Conservation (phyloP, 1,139 yeast genomes). For the Hemisphaericaspora xylofermentans region DNA sequence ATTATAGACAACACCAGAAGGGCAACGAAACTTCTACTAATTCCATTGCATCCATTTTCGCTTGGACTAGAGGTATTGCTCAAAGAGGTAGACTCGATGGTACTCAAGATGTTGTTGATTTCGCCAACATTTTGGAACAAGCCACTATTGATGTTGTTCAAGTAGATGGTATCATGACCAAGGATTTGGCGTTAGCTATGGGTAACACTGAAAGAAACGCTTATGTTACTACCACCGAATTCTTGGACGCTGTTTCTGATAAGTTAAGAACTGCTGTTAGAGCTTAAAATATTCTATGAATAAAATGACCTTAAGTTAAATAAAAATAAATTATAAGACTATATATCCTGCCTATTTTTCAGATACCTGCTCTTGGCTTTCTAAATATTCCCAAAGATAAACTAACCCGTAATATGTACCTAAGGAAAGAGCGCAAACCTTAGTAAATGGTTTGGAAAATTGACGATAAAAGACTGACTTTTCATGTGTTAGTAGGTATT, state of each 20-base stretch:
- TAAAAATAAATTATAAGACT: background rate
- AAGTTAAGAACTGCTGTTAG: slow-evolving; percentile 29
- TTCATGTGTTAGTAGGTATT: background rate
- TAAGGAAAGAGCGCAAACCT: slow-evolving; percentile 19
- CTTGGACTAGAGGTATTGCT: slow-evolving; percentile 82
- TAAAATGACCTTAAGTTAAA: background rate
- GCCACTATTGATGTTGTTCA: slow-evolving; percentile 74
- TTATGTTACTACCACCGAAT: slow-evolving; percentile 75
- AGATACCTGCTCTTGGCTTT: slow-evolving; percentile 5
- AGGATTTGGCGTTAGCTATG: slow-evolving; percentile 74
- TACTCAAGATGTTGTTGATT: slow-evolving; percentile 68
- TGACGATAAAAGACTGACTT: slow-evolving; percentile 21
- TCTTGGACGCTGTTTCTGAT: slow-evolving; percentile 68
- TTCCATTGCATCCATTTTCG: slow-evolving; percentile 81
- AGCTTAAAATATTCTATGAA: slow-evolving; percentile 10
- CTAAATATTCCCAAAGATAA: slow-evolving; percentile 14
- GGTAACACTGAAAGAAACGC: slow-evolving; percentile 64
- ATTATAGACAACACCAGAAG: slow-evolving; percentile 78
- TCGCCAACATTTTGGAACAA: slow-evolving; percentile 64
- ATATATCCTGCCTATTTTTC: background rate
- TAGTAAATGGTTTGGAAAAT: slow-evolving; percentile 20
- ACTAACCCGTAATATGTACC: slow-evolving; percentile 19
- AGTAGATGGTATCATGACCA: slow-evolving; percentile 75
- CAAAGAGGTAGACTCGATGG: slow-evolving; percentile 77
- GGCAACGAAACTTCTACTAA: slow-evolving; percentile 84